These are phyloP conservation scores for Hypoxylon fuscum DNA, from an alignment of 495 filamentous ascomycete genomes.

Conservation along the genomic window DNA sequence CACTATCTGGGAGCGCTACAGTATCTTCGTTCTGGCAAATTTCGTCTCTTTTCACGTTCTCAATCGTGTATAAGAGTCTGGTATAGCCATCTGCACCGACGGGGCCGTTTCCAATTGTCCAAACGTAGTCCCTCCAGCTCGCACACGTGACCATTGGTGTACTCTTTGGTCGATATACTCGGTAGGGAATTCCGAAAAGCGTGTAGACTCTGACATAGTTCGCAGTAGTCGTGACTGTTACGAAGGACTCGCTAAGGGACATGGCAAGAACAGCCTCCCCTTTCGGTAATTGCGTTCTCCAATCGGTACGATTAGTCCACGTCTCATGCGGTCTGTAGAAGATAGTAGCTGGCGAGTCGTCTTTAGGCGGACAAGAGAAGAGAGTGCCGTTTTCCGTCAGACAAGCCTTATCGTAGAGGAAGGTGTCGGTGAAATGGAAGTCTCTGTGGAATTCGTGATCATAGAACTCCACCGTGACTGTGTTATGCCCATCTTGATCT, in stretches of 20 bases:
- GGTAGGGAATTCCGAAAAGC: constrained; percentile 87
- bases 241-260: constrained; percentile 89
- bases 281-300: constrained; percentile 82
- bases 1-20: constrained; percentile 79
- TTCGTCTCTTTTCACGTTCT: constrained; percentile 94
- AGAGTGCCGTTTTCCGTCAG: constrained; percentile 82
- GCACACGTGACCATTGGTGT: constrained; percentile 89
- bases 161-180: constrained; percentile 90
- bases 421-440: constrained; percentile 97
- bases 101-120: constrained; percentile 92
- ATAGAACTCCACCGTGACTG: constrained; percentile 97
- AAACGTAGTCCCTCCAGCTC: constrained; percentile 90
- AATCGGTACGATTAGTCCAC: constrained; percentile 90
- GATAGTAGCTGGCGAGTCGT: constrained; percentile 77
- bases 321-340: constrained; percentile 97
- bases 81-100: constrained; percentile 79
- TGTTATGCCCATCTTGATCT: constrained; percentile 92
- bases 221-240: constrained; percentile 83
- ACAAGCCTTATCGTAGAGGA: constrained; percentile 95
- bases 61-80: constrained; percentile 82
- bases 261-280: constrained; percentile 85
- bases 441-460: constrained; percentile 90
- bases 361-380: constrained; percentile 81
- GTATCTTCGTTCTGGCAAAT: constrained; percentile 91
- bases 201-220: constrained; percentile 94